Evolutionary conservation across 129 eudicot species (phyloP), one percentile per base, ranked within the genome.

Genomic region (Pulicaria dysenterica): DNA sequence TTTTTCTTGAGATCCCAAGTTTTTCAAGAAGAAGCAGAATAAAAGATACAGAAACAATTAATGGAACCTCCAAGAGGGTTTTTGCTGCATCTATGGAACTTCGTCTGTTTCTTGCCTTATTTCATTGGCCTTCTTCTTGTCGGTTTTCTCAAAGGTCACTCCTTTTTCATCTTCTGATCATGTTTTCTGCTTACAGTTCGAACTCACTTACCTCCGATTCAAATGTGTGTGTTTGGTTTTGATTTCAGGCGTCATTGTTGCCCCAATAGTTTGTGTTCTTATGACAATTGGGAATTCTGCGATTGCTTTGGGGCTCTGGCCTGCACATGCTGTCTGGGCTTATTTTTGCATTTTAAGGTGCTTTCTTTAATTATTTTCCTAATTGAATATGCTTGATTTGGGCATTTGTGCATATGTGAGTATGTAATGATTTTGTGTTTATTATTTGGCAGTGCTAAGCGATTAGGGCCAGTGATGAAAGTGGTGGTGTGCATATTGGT

Each of bases 221-320:
- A 50, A 8, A 45, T 64, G 55, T 12, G 73, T n/a, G 8, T 67
- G 3, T 53, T 62, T 46, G 16, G 47, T 58, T 67, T 73, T 46
- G 16, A 57, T 58, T 67, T 73, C 83, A 73, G 83, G 83, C 5
- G 53, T 31, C 51, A 67, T 80, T 68, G 75, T 74, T 73, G 83
- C 75, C 59, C 98, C 96, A 39, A 72, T 93, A 76, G 77, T 93
- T 73, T 83, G 87, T 67, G 72, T 87, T n/a, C 43, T 93, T 24
- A 83, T 93, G 87, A 77, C 84, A 1, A n/a, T 73, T 37, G 98
- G 92, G 51, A 84, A 82, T 85, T 81, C 87, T 15, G 91, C 82
- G 8, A 75, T 90, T 51, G 87, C 85, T 72, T 76, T 93, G 73
- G 95, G 95, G 76, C 87, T 93, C 15, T 93, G 95, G 98, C 96